Evolutionary conservation across 164 flowering plant genomes (phyloP).

Genomic region (Aristolochia contorta): DNA sequence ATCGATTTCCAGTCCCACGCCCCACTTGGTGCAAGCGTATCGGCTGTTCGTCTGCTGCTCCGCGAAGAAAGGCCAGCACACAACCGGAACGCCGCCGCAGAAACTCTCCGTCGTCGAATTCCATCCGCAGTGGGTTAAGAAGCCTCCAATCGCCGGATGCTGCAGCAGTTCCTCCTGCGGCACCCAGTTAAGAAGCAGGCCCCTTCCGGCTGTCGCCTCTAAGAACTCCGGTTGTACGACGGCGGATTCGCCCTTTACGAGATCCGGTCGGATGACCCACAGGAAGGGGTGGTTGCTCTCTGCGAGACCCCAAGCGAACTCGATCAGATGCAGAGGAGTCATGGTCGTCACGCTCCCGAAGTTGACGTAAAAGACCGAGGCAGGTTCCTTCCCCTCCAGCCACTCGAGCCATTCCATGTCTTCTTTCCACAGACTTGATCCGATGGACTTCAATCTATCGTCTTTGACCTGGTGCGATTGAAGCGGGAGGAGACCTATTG

Average conservation of each 20-base stretch:
- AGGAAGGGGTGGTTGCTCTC: conserved; percentile 25
- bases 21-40: conserved; percentile 8
- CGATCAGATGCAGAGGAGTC: conserved; percentile 19
- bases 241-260: conserved; percentile 27
- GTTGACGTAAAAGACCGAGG: conserved; percentile 30
- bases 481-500: conserved; percentile 21
- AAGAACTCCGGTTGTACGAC: conserved; percentile 7
- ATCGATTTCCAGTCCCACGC: not conserved
- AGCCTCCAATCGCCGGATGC: conserved; percentile 11
- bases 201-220: conserved; percentile 12
- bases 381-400: conserved; percentile 18
- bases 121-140: conserved; percentile 16
- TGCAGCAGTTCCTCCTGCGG: conserved; percentile 10
- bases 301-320: conserved; percentile 43
- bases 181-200: conserved; percentile 12
- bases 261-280: conserved; percentile 49
- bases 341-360: conserved; percentile 29
- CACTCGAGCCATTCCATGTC: conserved; percentile 23
- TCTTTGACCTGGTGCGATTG: conserved; percentile 1
- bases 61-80: conserved; percentile 18
- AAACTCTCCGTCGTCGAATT: conserved; percentile 12
- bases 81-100: conserved; percentile 10
- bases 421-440: conserved; percentile 27
- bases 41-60: conserved; percentile 13
- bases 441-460: not conserved